Conservation (phyloP, 163 green algal genomes). For the Scenedesmus sp. region DNA sequence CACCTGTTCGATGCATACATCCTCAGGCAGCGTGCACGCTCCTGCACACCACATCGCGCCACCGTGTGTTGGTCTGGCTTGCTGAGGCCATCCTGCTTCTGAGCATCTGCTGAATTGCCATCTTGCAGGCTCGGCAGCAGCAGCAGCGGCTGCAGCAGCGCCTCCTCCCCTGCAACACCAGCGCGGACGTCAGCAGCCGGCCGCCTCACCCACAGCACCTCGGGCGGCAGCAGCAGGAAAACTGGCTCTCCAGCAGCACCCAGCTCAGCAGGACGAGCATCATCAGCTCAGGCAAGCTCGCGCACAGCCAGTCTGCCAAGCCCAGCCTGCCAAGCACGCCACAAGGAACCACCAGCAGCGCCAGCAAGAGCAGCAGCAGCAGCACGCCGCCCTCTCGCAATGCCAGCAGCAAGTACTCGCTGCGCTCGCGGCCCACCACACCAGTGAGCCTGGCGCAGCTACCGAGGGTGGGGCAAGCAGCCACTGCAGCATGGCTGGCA, state of each 20-base stretch:
- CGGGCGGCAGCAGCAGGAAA: background rate
- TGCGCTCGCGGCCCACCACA: background rate
- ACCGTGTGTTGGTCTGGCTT: background rate
- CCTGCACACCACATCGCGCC: too few relatives aligned
- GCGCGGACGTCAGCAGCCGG: background rate
- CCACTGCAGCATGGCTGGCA: background rate
- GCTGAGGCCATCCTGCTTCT: background rate
- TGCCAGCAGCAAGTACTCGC: conserved; percentile 18
- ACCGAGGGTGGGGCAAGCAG: background rate
- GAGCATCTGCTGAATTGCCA: background rate
- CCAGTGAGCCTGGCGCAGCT: background rate
- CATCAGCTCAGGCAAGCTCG: background rate
- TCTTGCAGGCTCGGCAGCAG: background rate
- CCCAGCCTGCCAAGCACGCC: background rate
- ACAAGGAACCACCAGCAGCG: background rate
- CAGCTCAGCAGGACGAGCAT: conserved; percentile 38
- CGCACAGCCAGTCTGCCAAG: background rate
- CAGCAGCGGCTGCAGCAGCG: background rate
- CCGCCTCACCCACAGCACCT: background rate
- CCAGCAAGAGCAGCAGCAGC: background rate
- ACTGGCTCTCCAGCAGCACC: background rate
- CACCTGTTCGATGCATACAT: background rate
- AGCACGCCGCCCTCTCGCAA: background rate
- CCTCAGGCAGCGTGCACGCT: too few relatives aligned
- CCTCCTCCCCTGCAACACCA: background rate